These are phyloP conservation scores for Dothidotthia symphoricarpi DNA, from an alignment of 2,329 filamentous ascomycete genomes.

Conservation along the genomic window DNA sequence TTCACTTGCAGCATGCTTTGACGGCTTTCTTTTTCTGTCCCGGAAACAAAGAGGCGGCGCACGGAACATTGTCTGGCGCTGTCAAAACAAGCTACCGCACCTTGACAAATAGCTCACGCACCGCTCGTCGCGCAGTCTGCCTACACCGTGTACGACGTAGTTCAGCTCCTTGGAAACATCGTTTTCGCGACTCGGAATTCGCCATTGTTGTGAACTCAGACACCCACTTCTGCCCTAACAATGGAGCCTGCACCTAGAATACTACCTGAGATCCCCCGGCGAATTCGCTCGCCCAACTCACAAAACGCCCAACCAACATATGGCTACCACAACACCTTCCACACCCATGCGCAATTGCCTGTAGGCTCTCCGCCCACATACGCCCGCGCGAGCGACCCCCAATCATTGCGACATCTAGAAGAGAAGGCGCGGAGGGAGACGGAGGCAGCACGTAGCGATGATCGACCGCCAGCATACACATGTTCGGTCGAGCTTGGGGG, in stretches of 20 bases:
- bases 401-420: slow-evolving; percentile 21
- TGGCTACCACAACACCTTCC: slow-evolving; percentile 46
- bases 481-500: slow-evolving; percentile 38
- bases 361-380: slow-evolving; percentile 35
- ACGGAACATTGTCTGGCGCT: too few relatives aligned
- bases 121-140: too few relatives aligned
- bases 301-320: slow-evolving; percentile 31
- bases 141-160: too few relatives aligned
- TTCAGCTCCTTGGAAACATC: too few relatives aligned
- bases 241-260: background rate
- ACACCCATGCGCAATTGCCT: slow-evolving; percentile 37
- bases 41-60: too few relatives aligned
- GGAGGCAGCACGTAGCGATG: slow-evolving; percentile 12
- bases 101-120: too few relatives aligned
- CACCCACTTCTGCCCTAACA: too few relatives aligned
- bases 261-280: slow-evolving; percentile 2
- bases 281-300: slow-evolving; percentile 16
- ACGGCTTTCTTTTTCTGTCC: too few relatives aligned
- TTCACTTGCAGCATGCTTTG: too few relatives aligned
- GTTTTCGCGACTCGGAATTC: too few relatives aligned
- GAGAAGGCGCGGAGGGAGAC: slow-evolving; percentile 23
- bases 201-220: too few relatives aligned
- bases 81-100: too few relatives aligned
- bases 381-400: slow-evolving; percentile 23
- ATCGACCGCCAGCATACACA: slow-evolving; percentile 36